These are phyloP conservation scores for Auricularia heimuer DNA, from an alignment of 768 basidiomycete genomes.

Conservation along the genomic window DNA sequence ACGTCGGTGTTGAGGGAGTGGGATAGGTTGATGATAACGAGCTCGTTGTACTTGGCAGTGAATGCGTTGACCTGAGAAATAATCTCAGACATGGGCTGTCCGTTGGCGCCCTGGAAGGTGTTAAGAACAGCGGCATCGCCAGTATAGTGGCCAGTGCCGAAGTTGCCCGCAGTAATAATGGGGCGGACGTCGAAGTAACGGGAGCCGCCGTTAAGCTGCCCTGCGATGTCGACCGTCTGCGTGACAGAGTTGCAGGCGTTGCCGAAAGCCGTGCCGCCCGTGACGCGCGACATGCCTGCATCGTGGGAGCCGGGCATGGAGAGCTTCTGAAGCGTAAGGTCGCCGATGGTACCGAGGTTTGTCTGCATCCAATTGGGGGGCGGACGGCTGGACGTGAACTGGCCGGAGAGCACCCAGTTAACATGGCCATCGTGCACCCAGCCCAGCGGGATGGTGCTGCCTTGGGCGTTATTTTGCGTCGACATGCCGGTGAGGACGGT, in stretches of 20 bases:
- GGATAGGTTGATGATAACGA: not conserved
- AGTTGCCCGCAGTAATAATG: not conserved
- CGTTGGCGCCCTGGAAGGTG: conserved; percentile 2
- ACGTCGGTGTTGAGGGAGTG: conserved; percentile 1
- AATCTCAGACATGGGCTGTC: conserved; percentile 1
- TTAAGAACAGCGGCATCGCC: not conserved
- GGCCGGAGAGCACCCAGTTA: not conserved
- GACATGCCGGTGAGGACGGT: not conserved
- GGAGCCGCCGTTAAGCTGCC: not conserved
- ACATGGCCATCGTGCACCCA: not conserved
- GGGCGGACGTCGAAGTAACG: conserved; percentile 1
- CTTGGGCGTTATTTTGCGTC: not conserved
- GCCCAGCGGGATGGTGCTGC: conserved; percentile 1
- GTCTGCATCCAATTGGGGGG: not conserved
- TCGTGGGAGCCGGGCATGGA: not conserved
- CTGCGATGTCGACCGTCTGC: not conserved
- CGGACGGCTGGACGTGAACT: not conserved
- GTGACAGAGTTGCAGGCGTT: not conserved
- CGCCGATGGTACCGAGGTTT: not conserved
- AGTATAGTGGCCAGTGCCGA: not conserved
- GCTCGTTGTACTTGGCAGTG: not conserved
- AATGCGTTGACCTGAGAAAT: conserved; percentile 1
- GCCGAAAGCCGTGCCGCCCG: not conserved
- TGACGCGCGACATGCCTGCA: conserved; percentile 1
- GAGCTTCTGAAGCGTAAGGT: not conserved